Evolutionary conservation across 768 basidiomycete genomes (phyloP), one percentile per base, ranked within the genome.

Genomic region (Leccinum uliginosum): DNA sequence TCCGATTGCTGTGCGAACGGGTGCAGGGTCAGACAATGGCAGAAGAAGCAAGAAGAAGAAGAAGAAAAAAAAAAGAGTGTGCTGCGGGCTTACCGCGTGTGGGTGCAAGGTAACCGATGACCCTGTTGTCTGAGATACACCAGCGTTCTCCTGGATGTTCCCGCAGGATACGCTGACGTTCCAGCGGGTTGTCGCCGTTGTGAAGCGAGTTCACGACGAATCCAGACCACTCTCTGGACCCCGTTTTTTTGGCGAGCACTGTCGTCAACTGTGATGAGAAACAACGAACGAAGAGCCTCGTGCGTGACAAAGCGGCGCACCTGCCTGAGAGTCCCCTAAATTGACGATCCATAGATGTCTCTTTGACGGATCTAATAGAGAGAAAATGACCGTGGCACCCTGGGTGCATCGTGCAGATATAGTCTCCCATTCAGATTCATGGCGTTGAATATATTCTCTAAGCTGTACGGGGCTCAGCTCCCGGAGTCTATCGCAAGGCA

Each of bases 381-480:
- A 69, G 40, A 75, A 60, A 50, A 75, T 57, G 56, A 68, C 65
- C 27, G 73, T 73, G 50, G 65, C 54, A 50, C 73, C 73, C 52
- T 71, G 70, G 2, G 70, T 71, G 54, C 72, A 71, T 3, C 66
- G 68, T 46, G 72, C 50, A 54, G 70, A 70, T 43, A 70, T 65
- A 11, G 58, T 59, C 51, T 74, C 67, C 75, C 76, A 79, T 29
- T 73, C 67, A 29, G 67, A 67, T 50, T 72, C 69, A 56, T 71
- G 65, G 51, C 68, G 70, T 23, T 66, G 65, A 59, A 81, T 71
- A 21, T 76, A 69, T 9, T 75, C 64, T 61, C 76, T 73, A 54
- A 81, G 69, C 61, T 71, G 70, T 12, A 62, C 67, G 50, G 78
- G 71, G 27, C 71, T 75, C 58, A 80, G 62, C 34, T 70, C 67